Percentiles rank a stretch among this genome's conserved stretches.
These are phyloP conservation scores for Irpex sp. DNA, from an alignment of 1,284 basidiomycete genomes.

Conservation along the genomic window DNA sequence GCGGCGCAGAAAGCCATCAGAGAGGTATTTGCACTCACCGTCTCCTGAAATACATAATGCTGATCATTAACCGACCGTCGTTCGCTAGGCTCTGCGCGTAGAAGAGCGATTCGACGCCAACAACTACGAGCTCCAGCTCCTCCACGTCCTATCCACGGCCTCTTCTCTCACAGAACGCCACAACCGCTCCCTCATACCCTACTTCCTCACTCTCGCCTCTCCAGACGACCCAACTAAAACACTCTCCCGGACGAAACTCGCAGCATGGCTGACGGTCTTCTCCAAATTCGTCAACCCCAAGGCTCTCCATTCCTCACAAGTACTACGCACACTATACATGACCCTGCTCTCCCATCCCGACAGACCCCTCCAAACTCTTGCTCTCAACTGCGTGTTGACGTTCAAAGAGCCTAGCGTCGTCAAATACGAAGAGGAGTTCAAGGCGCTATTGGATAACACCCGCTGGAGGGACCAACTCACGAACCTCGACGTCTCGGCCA, in stretches of 20 bases:
- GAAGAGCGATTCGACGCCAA: slow-evolving; percentile 69
- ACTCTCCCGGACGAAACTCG: slow-evolving; percentile 56
- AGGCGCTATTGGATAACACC: slow-evolving; percentile 78
- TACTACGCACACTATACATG: slow-evolving; percentile 68
- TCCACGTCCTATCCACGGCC: slow-evolving; percentile 65
- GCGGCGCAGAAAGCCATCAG: slow-evolving; percentile 26
- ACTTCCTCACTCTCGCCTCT: slow-evolving; percentile 65
- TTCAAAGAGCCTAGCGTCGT: slow-evolving; percentile 76
- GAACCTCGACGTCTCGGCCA: slow-evolving; percentile 62
- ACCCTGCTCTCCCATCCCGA: slow-evolving; percentile 87
- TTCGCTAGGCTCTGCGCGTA: slow-evolving; percentile 49
- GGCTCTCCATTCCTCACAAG: slow-evolving; percentile 70
- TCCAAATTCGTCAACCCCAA: slow-evolving; percentile 91
- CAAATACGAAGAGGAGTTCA: slow-evolving; percentile 68
- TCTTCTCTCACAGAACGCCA: slow-evolving; percentile 78
- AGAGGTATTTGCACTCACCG: slow-evolving; percentile 27
- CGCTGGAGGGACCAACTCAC: slow-evolving; percentile 89
- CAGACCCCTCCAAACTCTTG: slow-evolving; percentile 69
- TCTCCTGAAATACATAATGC: not conserved
- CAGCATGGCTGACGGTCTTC: slow-evolving; percentile 82
- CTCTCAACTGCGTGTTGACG: slow-evolving; percentile 80
- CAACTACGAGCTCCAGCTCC: slow-evolving; percentile 80
- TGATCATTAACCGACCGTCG: too few relatives aligned
- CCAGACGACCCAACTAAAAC: slow-evolving; percentile 34
- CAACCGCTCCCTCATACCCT: slow-evolving; percentile 75